These are phyloP conservation scores for Hypoxylon trugodes DNA, from an alignment of 495 filamentous ascomycete genomes.

Conservation along the genomic window DNA sequence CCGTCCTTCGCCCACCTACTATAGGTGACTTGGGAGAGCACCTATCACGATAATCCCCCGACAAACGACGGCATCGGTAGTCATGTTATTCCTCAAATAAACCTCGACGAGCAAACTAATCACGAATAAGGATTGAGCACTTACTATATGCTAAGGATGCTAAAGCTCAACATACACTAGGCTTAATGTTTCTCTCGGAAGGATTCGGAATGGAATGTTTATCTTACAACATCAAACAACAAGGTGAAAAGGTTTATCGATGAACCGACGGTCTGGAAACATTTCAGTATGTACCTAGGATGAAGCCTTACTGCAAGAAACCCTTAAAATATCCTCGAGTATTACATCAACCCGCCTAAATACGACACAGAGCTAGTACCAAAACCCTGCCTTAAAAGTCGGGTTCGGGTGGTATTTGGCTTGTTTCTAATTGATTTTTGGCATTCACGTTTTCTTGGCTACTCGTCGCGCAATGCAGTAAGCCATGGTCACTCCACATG, in stretches of 20 bases:
- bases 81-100: neutral
- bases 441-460: slow-evolving; percentile 21
- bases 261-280: slow-evolving; percentile 6
- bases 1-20: slow-evolving; percentile 11
- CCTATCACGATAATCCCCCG: slow-evolving; percentile 14
- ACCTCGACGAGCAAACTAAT: neutral
- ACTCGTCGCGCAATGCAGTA: slow-evolving; percentile 26
- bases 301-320: slow-evolving; percentile 29
- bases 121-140: neutral
- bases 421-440: slow-evolving; percentile 7
- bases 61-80: slow-evolving; percentile 1
- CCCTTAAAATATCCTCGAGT: slow-evolving; percentile 28
- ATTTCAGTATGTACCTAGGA: neutral
- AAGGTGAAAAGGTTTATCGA: slow-evolving; percentile 8
- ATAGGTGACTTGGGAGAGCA: neutral
- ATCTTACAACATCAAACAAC: neutral
- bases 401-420: slow-evolving; percentile 13
- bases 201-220: slow-evolving; percentile 15
- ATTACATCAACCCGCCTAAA: slow-evolving; percentile 37
- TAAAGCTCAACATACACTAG: too few species aligned
- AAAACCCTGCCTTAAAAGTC: neutral
- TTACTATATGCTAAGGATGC: neutral
- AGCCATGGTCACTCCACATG: slow-evolving; percentile 10
- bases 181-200: neutral
- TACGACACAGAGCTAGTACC: slow-evolving; percentile 10